Evolutionary conservation across 2,329 filamentous ascomycete species (phyloP), one percentile per base, ranked within the genome.

Genomic region (Knufia fluminis): DNA sequence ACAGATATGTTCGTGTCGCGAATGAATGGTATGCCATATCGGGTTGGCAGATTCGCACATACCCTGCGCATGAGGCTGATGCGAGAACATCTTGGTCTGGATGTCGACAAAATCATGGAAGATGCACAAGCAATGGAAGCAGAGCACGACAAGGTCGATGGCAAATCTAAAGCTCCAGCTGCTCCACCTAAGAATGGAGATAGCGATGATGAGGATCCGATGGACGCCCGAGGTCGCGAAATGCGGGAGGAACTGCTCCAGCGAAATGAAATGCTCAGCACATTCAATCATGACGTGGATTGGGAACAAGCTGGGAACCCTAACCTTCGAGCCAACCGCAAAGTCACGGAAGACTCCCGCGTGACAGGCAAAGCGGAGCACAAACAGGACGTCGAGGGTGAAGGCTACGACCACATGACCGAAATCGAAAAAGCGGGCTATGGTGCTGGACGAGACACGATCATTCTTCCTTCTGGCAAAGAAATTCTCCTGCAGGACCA

Each of bases 21-120:
- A 47, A 97, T 98, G 92, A 89, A 79, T 46, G 90, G 90, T 32
- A 75, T 85, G 60, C 86, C 89, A 3, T 98, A 94, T 65, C 81
- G 83, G 49, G 92, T 97, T 31, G 90, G 89, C 38, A 82, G 87
- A 22, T 98, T 96, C 66, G 86, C 92, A 4, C 90, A 97, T 64
- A 92, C 88, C 0, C 77, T 98, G 46, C 87, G 92, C 24, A 82
- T 96, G 72, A 85, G 92, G 22, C 74, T 97, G 43, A 97, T 97
- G 92, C 80, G 91, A 54, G 92, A 98, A 67, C 92, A 98, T 70
- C 74, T 98, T 24, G 92, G 92, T n/a, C 73, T 97, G 33, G 90
- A 97, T 62, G 88, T 95, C 3, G 92, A 98, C 64, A 86, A 87
- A 61, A 83, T 96, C 52, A 80, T 86, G 61, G 87, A 92, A 61